A percentile compares a stretch with the other conserved stretches of the same genome.
These are phyloP conservation scores for Penicillium sp. DNA, from an alignment of 2,329 filamentous ascomycete species.

Conservation along the genomic window DNA sequence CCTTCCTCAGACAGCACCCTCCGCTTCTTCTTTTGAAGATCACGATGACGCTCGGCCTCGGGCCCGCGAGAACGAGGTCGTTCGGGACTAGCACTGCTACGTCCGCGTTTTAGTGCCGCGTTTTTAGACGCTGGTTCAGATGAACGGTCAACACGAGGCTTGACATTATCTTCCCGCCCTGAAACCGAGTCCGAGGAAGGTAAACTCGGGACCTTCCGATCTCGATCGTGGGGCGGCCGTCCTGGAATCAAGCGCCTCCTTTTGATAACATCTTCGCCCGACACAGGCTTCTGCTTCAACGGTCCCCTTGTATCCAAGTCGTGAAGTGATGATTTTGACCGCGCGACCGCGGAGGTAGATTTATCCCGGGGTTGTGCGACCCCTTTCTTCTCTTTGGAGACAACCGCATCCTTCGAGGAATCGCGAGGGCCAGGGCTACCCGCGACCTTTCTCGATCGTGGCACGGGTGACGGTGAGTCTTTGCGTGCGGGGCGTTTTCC, in stretches of 20 bases:
- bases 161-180: conserved; percentile 42
- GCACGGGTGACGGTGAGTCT: conserved; percentile 47
- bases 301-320: conserved; percentile 40
- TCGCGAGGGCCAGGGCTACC: conserved; percentile 40
- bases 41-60: conserved; percentile 38
- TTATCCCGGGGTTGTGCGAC: conserved; percentile 30
- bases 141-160: conserved; percentile 35
- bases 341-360: background rate
- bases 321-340: conserved; percentile 21
- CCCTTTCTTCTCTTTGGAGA: conserved; percentile 32
- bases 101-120: conserved; percentile 45
- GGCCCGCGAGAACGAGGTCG: conserved; percentile 40
- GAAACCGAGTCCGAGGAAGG: conserved; percentile 48
- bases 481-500: conserved; percentile 38
- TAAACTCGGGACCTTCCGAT: conserved; percentile 41
- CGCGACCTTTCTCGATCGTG: conserved; percentile 37
- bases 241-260: conserved; percentile 48
- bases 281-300: conserved; percentile 34
- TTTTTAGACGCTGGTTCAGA: conserved; percentile 28
- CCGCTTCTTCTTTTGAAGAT: conserved; percentile 50
- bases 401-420: conserved; percentile 29
- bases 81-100: conserved; percentile 49
- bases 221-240: conserved; percentile 44
- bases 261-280: conserved; percentile 43
- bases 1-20: conserved; percentile 48